Evolutionary conservation across 345 rosid species (phyloP).

Genomic region (Hypericum perforatum): DNA sequence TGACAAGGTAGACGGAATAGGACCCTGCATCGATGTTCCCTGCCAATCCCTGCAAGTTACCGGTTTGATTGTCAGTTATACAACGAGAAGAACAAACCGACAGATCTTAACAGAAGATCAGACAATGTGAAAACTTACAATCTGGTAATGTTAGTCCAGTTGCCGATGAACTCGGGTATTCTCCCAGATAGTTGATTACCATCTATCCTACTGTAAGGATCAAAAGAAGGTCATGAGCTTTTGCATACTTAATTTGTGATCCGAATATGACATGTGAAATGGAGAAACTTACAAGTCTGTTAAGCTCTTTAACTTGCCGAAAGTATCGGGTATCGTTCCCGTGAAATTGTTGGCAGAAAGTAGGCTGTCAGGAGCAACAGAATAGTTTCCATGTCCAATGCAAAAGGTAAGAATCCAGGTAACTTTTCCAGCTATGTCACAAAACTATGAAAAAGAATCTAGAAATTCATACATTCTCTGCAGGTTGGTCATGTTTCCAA

Average conservation of each 20-base stretch:
- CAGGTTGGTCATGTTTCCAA: slow-evolving; percentile 53
- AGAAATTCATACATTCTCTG: slow-evolving; percentile 37
- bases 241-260: not conserved
- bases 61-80: too few species aligned
- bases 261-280: not conserved
- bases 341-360: slow-evolving; percentile 69
- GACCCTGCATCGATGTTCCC: slow-evolving; percentile 82
- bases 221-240: not conserved
- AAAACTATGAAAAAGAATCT: not conserved
- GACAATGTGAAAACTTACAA: slow-evolving; percentile 39
- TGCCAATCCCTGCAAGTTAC: slow-evolving; percentile 47
- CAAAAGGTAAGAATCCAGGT: not conserved
- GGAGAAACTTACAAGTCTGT: slow-evolving; percentile 58
- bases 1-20: slow-evolving; percentile 61
- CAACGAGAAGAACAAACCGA: too few species aligned
- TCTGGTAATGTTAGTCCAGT: slow-evolving; percentile 50
- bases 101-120: too few species aligned
- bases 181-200: slow-evolving; percentile 62
- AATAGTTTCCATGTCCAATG: not conserved
- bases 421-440: not conserved
- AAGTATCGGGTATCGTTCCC: slow-evolving; percentile 63
- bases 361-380: slow-evolving; percentile 28
- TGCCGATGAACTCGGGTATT: slow-evolving; percentile 73
- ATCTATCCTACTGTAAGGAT: slow-evolving; percentile 56
- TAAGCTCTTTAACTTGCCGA: slow-evolving; percentile 50